A percentile compares a stretch with the other conserved stretches of the same genome.
Evolutionary conservation across 192 early-diverging fungal genomes (phyloP).

Genomic region (Diversispora eburnea): DNA sequence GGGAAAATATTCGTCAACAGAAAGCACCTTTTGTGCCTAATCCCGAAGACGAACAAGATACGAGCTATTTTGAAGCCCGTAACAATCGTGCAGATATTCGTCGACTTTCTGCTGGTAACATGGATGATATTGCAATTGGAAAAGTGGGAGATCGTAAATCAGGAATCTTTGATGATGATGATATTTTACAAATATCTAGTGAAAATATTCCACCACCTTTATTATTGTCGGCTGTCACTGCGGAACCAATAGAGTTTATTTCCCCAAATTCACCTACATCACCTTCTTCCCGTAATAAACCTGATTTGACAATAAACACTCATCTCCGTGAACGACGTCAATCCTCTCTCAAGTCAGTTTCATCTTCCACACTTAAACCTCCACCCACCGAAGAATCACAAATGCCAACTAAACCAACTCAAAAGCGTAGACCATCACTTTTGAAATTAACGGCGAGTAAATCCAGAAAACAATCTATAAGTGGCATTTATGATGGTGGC

Average conservation of each 20-base stretch:
- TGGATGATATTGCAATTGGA: constrained; percentile 38
- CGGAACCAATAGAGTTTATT: neutral
- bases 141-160: constrained; percentile 19
- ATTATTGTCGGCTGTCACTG: neutral
- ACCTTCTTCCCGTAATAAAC: neutral
- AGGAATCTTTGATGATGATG: constrained; percentile 9
- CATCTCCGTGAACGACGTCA: constrained; percentile 11
- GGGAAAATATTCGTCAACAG: constrained; percentile 71
- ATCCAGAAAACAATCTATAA: constrained; percentile 19
- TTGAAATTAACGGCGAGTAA: constrained; percentile 7
- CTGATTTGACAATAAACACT: constrained; percentile 24
- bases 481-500: constrained; percentile 1
- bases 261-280: neutral
- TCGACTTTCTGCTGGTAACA: constrained; percentile 63
- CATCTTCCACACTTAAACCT: neutral
- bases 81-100: constrained; percentile 79
- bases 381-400: neutral
- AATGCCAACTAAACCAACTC: neutral
- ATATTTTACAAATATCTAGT: neutral
- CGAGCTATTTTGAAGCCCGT: constrained; percentile 86
- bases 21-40: constrained; percentile 82
- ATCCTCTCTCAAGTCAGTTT: constrained; percentile 1
- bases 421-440: constrained; percentile 28
- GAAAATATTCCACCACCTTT: neutral
- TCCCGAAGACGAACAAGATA: constrained; percentile 77